These are phyloP conservation scores for Cercospora zeina DNA, from an alignment of 2,329 filamentous ascomycete genomes.

Conservation along the genomic window DNA sequence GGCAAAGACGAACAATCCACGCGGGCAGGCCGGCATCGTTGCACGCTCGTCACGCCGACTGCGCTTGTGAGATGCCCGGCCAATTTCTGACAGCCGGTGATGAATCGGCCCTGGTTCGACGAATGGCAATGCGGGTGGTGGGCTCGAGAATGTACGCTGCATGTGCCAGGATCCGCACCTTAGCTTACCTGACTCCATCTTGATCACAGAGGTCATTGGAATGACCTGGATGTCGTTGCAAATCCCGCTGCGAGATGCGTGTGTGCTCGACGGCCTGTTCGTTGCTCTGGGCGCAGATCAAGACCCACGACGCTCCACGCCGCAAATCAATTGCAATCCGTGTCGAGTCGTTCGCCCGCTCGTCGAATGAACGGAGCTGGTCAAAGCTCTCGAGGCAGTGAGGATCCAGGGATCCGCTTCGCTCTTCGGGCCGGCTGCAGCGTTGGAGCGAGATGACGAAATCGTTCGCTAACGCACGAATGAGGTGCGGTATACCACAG, in stretches of 20 bases:
- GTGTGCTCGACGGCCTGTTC: not conserved
- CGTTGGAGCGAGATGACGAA: constrained; percentile 25
- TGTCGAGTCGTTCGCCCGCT: constrained; percentile 8
- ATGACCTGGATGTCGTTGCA: not conserved
- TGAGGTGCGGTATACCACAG: constrained; percentile 14
- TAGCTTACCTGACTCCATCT: constrained; percentile 40
- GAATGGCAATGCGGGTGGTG: constrained; percentile 17
- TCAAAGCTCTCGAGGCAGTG: constrained; percentile 19
- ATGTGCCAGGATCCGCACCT: constrained; percentile 29
- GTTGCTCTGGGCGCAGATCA: not conserved
- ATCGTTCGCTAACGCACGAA: constrained; percentile 30
- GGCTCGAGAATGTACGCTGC: constrained; percentile 26
- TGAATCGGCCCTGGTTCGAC: not conserved
- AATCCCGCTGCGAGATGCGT: not conserved
- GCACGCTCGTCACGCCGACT: constrained; percentile 25
- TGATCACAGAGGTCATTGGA: constrained; percentile 24
- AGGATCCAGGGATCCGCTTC: constrained; percentile 5
- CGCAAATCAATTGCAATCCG: not conserved
- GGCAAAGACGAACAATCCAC: constrained; percentile 12
- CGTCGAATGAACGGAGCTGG: constrained; percentile 8
- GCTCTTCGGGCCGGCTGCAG: constrained; percentile 26
- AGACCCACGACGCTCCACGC: not conserved
- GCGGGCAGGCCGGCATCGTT: constrained; percentile 11
- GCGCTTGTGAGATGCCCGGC: constrained; percentile 18
- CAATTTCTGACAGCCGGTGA: constrained; percentile 10